Percentiles rank a stretch among this genome's conserved stretches.
phyloP scores from a whole-genome alignment of 2,329 filamentous ascomycete genomes.

The Aspergillus pseudonomiae region DNA sequence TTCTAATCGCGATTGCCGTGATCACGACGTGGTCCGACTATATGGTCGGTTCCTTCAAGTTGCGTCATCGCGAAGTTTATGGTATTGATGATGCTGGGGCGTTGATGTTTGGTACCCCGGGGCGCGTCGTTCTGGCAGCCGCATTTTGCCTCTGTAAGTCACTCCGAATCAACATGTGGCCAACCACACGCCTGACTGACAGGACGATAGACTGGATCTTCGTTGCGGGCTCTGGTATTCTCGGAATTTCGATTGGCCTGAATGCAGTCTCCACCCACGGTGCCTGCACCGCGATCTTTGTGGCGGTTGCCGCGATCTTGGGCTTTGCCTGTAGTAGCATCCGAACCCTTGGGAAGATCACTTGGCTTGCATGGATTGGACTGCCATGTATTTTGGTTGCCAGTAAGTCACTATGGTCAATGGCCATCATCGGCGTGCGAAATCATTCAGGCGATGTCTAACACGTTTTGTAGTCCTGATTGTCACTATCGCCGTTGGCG shows the following conservation, averaged over 20 bases:
- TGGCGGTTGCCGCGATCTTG: conserved; percentile 24
- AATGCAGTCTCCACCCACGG: conserved; percentile 45
- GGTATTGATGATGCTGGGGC: conserved; percentile 60
- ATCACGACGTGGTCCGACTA: conserved; percentile 55
- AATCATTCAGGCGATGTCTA: background rate
- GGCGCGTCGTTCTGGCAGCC: conserved; percentile 35
- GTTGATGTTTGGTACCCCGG: conserved; percentile 57
- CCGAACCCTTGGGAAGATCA: conserved; percentile 35
- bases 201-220: conserved; percentile 32
- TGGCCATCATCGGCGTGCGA: background rate
- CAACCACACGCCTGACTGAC: background rate
- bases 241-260: conserved; percentile 44
- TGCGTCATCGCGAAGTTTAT: conserved; percentile 58
- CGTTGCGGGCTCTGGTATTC: conserved; percentile 46
- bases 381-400: conserved; percentile 14
- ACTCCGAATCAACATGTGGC: background rate
- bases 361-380: conserved; percentile 39
- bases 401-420: conserved; percentile 9
- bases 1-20: conserved; percentile 42
- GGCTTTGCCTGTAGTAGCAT: conserved; percentile 32
- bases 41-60: conserved; percentile 54
- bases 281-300: conserved; percentile 27
- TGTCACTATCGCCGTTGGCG: conserved; percentile 32
- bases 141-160: conserved; percentile 26
- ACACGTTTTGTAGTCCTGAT: conserved; percentile 23